Percentiles rank a stretch among this genome's conserved stretches.
Evolutionary conservation across 1,139 yeast species (phyloP).

Genomic region (Ogataea hybrid): DNA sequence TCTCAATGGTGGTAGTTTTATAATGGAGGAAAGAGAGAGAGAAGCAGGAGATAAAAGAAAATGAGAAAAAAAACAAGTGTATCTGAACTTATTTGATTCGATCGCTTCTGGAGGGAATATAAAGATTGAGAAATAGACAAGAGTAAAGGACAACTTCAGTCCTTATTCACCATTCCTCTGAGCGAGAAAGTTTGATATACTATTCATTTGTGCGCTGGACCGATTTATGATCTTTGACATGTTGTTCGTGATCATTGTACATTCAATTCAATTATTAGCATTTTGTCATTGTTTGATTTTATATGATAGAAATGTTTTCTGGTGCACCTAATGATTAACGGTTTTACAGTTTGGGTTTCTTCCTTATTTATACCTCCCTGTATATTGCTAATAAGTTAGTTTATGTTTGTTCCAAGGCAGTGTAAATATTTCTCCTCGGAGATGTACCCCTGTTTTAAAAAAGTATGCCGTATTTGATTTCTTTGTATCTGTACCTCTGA

Average conservation of each 20-base stretch:
- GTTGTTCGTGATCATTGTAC: slow-evolving; percentile 6
- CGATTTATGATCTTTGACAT: slow-evolving; percentile 4
- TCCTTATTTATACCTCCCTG: slow-evolving; percentile 16
- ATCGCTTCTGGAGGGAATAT: slow-evolving; percentile 18
- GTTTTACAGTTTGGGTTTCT: slow-evolving; percentile 16
- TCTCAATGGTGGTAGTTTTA: slow-evolving; percentile 23
- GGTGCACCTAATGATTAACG: slow-evolving; percentile 19
- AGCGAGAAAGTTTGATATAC: slow-evolving; percentile 6
- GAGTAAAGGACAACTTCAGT: slow-evolving; percentile 2
- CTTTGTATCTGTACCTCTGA: neutral
- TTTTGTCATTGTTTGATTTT: slow-evolving; percentile 16
- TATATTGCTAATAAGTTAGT: slow-evolving; percentile 16
- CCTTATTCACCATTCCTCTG: neutral
- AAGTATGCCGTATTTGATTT: neutral
- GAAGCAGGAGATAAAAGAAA: slow-evolving; percentile 4
- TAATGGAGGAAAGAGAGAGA: slow-evolving; percentile 6
- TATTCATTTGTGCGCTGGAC: slow-evolving; percentile 13
- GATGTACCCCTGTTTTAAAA: too few species aligned
- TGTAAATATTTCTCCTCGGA: neutral
- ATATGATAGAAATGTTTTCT: slow-evolving; percentile 15
- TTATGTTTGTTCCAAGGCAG: slow-evolving; percentile 5
- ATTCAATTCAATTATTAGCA: slow-evolving; percentile 16
- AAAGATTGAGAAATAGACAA: slow-evolving; percentile 8
- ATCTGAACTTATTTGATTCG: slow-evolving; percentile 10
- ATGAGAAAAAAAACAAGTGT: neutral